Evolutionary conservation across 805 yeast species (phyloP), one percentile per base, ranked within the genome.

Genomic region (Barnettozyma californica): DNA sequence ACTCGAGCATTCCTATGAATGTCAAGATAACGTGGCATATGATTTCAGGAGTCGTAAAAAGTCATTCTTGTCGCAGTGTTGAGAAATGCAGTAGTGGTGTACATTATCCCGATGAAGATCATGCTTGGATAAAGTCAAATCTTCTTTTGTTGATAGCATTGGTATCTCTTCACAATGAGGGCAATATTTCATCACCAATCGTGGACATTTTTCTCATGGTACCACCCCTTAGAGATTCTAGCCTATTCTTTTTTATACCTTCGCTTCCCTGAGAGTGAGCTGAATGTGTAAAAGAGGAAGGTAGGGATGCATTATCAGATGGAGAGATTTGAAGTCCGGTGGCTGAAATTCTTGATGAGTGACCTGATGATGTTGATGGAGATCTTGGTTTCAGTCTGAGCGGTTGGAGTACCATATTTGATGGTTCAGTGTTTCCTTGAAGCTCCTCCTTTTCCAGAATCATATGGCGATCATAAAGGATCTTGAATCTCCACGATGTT

Each of bases 401-500:
- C 2, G n/a, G 16, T 4, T 9, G 33, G 4, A 13, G 16, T 13
- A 29, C 16, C 16, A 13, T 13, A 14, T 7, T 29, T 5, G 33
- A 29, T 13, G 33, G 11, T 11, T 29, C 33, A 29, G n/a, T 8
- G 16, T 14, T 13, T 4, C 33, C 33, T 29, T 35, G 38, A 7
- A 35, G 38, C 21, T 35, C 38, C 21, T 35, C 16, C 21, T 16
- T 21, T 18, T 35, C 18, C 38, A 35, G 14, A 35, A 19, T 35
- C 38, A 10, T 4, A 20, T 54, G 51, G 21, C 60, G 57, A n/a
- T 51, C 47, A 35, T 53, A 49, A 16, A 56, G 53, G 4, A 56
- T 49, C 21, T 47, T 46, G 46, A 56, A 56, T 44, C 60, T 49
- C 60, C 60, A 56, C 8, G 60, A 54, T 31, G 53, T 53, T 5